phyloP scores from a whole-genome alignment of 768 basidiomycete genomes.

The Mrakia gelida region DNA sequence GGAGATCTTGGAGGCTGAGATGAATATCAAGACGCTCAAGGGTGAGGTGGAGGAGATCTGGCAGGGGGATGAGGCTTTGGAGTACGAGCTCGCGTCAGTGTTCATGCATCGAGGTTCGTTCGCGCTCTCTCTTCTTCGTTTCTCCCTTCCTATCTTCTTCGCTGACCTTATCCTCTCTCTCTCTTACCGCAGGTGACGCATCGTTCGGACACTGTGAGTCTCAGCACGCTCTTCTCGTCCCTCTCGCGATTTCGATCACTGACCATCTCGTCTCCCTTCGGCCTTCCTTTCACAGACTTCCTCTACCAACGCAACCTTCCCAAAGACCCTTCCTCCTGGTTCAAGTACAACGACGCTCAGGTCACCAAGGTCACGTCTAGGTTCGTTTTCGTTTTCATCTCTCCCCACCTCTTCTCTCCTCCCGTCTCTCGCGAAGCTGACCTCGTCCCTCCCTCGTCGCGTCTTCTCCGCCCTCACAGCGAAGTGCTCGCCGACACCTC shows the following conservation, averaged over 20 bases:
- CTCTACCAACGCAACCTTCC: constrained; percentile 89
- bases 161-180: background rate
- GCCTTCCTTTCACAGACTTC: constrained; percentile 48
- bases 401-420: background rate
- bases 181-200: constrained; percentile 36
- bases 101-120: constrained; percentile 84
- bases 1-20: constrained; percentile 30
- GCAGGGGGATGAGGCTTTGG: constrained; percentile 60
- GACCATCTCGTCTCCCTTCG: background rate
- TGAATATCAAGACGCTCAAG: constrained; percentile 30
- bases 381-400: no score
- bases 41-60: constrained; percentile 66
- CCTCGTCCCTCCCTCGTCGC: background rate
- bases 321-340: constrained; percentile 48
- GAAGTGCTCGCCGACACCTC: constrained; percentile 80
- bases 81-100: constrained; percentile 88
- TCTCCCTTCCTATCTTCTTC: no score
- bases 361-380: constrained; percentile 60
- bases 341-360: constrained; percentile 43
- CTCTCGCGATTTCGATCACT: background rate
- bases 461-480: constrained; percentile 48
- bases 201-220: constrained; percentile 48
- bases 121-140: constrained; percentile 35
- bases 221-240: constrained; percentile 56
- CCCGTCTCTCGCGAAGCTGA: background rate